Evolutionary conservation across 257 asterid species (phyloP).

Genomic region (Striga asiatica): DNA sequence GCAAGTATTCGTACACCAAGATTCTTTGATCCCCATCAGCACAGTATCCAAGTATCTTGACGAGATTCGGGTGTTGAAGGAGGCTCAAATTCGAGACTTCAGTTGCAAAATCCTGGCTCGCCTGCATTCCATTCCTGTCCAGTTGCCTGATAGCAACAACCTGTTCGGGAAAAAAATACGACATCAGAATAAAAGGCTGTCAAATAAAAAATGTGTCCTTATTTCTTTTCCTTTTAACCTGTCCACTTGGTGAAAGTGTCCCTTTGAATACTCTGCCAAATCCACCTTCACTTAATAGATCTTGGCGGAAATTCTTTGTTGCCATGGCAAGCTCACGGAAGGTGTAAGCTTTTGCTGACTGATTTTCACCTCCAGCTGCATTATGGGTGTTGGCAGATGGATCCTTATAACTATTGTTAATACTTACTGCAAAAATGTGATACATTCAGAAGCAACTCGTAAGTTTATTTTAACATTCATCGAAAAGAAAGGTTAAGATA

Average conservation of each 20-base stretch:
- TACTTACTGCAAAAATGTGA: too few relatives aligned
- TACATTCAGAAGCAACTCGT: too few relatives aligned
- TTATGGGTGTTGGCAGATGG: too few relatives aligned
- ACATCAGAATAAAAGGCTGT: background rate
- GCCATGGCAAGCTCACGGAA: slow-evolving; percentile 94
- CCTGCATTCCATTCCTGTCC: slow-evolving; percentile 70
- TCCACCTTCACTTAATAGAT: slow-evolving; percentile 76
- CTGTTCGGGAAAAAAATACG: slow-evolving; percentile 29
- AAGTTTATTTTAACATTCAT: too few relatives aligned
- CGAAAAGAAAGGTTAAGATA: too few relatives aligned
- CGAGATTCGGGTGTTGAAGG: slow-evolving; percentile 67
- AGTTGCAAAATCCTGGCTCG: slow-evolving; percentile 53
- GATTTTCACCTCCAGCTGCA: too few relatives aligned
- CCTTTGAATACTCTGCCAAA: slow-evolving; percentile 68
- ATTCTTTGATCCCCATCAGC: slow-evolving; percentile 98
- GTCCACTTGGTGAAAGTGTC: slow-evolving; percentile 44
- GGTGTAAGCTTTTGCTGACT: too few relatives aligned
- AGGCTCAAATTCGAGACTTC: slow-evolving; percentile 59
- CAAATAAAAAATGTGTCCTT: background rate
- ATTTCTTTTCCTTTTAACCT: too few relatives aligned
- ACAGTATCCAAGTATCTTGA: slow-evolving; percentile 69
- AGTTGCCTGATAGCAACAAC: slow-evolving; percentile 72
- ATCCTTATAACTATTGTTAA: too few relatives aligned
- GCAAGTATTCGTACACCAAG: slow-evolving; percentile 75
- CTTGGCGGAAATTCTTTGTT: slow-evolving; percentile 75